These are phyloP conservation scores for Fusarium sublunatum DNA, from an alignment of 2,329 filamentous ascomycete genomes.

Conservation along the genomic window DNA sequence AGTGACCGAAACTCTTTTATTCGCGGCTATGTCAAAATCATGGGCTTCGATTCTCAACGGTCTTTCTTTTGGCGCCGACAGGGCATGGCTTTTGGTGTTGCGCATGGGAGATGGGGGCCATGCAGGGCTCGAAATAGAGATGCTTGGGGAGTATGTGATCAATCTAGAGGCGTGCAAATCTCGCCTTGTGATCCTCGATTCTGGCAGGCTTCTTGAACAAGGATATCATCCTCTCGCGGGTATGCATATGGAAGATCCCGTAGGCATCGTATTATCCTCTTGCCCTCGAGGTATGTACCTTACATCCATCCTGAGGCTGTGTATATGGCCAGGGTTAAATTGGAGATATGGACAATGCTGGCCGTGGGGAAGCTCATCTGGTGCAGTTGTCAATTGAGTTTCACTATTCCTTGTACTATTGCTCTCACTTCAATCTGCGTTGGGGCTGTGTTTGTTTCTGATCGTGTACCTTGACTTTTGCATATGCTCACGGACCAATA, in stretches of 20 bases:
- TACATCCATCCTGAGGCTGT: conserved; percentile 14
- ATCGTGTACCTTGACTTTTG: too few relatives aligned
- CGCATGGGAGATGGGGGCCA: neutral
- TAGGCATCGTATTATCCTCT: neutral
- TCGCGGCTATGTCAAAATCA: neutral
- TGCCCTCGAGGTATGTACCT: conserved; percentile 4
- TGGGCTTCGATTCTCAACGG: conserved; percentile 4
- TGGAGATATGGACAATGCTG: conserved; percentile 13
- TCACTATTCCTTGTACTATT: conserved; percentile 7
- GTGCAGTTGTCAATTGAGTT: neutral
- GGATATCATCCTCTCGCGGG: conserved; percentile 8
- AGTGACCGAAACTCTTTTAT: conserved; percentile 15
- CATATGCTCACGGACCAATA: too few relatives aligned
- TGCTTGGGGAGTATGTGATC: conserved; percentile 7
- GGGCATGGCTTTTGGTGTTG: neutral
- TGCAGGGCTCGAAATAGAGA: neutral
- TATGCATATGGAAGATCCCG: conserved; percentile 22
- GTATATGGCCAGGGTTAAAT: conserved; percentile 13
- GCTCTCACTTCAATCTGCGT: too few relatives aligned
- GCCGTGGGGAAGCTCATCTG: conserved; percentile 4
- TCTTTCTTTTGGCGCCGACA: neutral
- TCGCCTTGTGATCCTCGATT: conserved; percentile 3
- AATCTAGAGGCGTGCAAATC: conserved; percentile 7
- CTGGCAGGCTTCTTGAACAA: conserved; percentile 6
- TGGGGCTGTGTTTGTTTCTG: too few relatives aligned